Evolutionary conservation across 352 stramenopile genomes (phyloP).

Genomic region (Pythium aquatile): DNA sequence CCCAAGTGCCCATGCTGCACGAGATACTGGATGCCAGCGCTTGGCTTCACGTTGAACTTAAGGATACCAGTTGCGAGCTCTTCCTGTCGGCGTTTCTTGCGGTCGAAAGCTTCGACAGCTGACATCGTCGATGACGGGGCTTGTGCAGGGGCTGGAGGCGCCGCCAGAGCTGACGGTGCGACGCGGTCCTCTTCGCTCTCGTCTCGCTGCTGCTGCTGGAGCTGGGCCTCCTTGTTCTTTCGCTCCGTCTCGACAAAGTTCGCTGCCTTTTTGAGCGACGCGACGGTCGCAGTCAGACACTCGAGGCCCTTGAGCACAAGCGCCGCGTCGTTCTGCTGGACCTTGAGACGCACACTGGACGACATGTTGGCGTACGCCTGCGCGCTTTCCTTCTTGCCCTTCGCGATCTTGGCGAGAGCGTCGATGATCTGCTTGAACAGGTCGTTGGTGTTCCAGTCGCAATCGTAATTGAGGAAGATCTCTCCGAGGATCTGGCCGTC

Average conservation of each 20-base stretch:
- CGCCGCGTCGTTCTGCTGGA: conserved; percentile 69
- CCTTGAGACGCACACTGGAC: conserved; percentile 56
- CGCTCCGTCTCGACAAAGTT: conserved; percentile 72
- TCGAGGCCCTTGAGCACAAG: conserved; percentile 88
- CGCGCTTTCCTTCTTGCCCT: conserved; percentile 75
- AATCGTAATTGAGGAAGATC: conserved; percentile 99
- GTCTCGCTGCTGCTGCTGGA: conserved; percentile 31
- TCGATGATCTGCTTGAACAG: conserved; percentile 98
- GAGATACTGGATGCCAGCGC: conserved; percentile 90
- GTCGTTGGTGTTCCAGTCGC: conserved; percentile 96
- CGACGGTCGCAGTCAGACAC: conserved; percentile 92
- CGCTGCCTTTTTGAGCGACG: conserved; percentile 90
- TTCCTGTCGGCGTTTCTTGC: conserved; percentile 95
- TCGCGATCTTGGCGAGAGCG: conserved; percentile 94
- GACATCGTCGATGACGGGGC: conserved; percentile 49
- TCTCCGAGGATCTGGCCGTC: conserved; percentile 95
- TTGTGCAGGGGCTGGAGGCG: conserved; percentile 12
- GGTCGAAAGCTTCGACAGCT: conserved; percentile 95
- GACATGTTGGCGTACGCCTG: conserved; percentile 62
- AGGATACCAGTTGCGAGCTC: conserved; percentile 96
- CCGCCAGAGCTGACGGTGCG: conserved; percentile 16
- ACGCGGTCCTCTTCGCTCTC: conserved; percentile 44
- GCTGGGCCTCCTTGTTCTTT: conserved; percentile 33
- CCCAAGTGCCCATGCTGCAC: conserved; percentile 91
- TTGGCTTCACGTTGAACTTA: conserved; percentile 98